Base-by-base conservation (phyloP, 495 filamentous ascomycete genomes). In the Cercophora sp. region DNA sequence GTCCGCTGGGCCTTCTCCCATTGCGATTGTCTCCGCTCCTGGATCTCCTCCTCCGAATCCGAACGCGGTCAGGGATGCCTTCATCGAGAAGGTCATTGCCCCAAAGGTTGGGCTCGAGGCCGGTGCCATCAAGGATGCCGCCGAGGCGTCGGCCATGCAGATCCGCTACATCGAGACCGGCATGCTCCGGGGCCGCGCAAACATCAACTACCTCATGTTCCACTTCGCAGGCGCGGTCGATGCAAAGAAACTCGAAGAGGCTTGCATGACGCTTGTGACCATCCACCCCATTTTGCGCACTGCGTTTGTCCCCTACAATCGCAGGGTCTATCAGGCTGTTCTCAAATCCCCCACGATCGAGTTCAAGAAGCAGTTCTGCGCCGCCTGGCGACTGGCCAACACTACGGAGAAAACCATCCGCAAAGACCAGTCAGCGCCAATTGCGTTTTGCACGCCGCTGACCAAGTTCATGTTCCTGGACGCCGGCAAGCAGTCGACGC, bases 381-480 rank as follows among this genome's bases (percentile, higher is more conserved):
- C 72, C n/a, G 58, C 60, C 26, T 74, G 69, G 70, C 57, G 71
- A n/a, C 59, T 77, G 2, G 26, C 58, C 1, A 64, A 48, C 54
- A 48, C 68, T 48, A 54, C 60, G 42, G 54, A 65, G 27, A 77
- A 75, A 58, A 42, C 67, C 16, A 64, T 77, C 34, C 66, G 64
- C 45, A 70, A 70, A 52, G 74, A 77, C 13, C 68, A 71, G 26
- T 42, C 59, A 2, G 55, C 49, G 6, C 61, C 64, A 3, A 58
- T 70, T 24, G 65, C 66, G 8, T 76, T 76, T 26, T 63, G 67
- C 43, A 52, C 58, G 1, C 73, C 74, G 0, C 54, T 76, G 40
- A 76, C 74, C 13, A 76, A 73, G 44, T 77, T 77, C 53, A 66
- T 59, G 29, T 74, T 75, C 36, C 43, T 77, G 16, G 74, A 77